phyloP scores from a whole-genome alignment of 2,329 filamentous ascomycete genomes.

The Phialocephala sp. region DNA sequence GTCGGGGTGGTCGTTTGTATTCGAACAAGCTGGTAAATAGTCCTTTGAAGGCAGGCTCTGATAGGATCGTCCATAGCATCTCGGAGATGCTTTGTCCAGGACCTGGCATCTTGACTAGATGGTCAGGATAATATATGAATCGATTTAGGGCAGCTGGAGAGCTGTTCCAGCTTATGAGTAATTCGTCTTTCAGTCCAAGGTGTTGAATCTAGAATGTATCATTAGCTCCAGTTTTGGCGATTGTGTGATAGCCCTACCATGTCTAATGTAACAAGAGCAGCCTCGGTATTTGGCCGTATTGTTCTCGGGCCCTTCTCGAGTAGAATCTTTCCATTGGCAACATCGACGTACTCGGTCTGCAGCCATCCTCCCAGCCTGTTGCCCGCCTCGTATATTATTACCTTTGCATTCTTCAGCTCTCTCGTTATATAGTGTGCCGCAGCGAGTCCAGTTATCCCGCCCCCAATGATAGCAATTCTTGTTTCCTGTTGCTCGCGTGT shows the following conservation, averaged over 20 bases:
- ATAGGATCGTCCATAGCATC: slow-evolving; percentile 46
- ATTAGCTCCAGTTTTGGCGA: slow-evolving; percentile 10
- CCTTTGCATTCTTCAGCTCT: slow-evolving; percentile 68
- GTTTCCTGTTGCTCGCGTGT: slow-evolving; percentile 8
- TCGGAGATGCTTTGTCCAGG: slow-evolving; percentile 45
- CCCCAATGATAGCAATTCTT: slow-evolving; percentile 73
- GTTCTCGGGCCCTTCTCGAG: slow-evolving; percentile 84
- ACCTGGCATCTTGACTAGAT: slow-evolving; percentile 68
- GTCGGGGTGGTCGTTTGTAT: slow-evolving; percentile 42
- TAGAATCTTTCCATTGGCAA: slow-evolving; percentile 66
- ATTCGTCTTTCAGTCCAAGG: slow-evolving; percentile 59
- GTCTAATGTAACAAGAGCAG: slow-evolving; percentile 35
- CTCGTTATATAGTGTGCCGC: slow-evolving; percentile 78
- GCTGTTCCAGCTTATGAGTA: slow-evolving; percentile 57
- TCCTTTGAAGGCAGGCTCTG: slow-evolving; percentile 62
- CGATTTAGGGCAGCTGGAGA: slow-evolving; percentile 65
- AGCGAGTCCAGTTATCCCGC: slow-evolving; percentile 81
- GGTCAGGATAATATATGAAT: slow-evolving; percentile 89
- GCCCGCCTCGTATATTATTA: slow-evolving; percentile 82
- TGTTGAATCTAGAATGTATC: slow-evolving; percentile 55
- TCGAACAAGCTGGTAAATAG: slow-evolving; percentile 39
- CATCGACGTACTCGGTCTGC: slow-evolving; percentile 65
- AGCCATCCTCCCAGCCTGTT: slow-evolving; percentile 84
- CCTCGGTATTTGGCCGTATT: slow-evolving; percentile 34
- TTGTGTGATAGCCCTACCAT: slow-evolving; percentile 26